Conservation (phyloP, 768 basidiomycete genomes). For the Serendipita sp. region DNA sequence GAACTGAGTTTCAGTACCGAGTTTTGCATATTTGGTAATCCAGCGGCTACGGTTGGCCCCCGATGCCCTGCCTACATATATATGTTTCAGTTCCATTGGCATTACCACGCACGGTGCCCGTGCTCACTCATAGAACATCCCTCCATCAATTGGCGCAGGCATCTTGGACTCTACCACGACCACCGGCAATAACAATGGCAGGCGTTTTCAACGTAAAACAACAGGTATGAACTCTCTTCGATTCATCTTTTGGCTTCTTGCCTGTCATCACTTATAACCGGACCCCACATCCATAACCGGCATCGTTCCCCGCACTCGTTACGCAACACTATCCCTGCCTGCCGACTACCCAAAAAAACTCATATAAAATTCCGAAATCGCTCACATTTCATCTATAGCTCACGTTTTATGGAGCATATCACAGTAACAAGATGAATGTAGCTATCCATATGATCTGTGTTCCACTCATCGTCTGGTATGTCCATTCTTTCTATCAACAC, state of each 20-base stretch:
- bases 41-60: no score
- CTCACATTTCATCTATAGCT: slow-evolving; percentile 30
- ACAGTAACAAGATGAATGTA: slow-evolving; percentile 67
- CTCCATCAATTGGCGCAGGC: no score
- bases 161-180: neutral
- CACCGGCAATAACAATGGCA: neutral
- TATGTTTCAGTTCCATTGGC: no score
- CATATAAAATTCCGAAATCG: neutral
- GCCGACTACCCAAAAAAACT: no score
- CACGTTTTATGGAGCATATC: slow-evolving; percentile 87
- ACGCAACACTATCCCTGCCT: neutral
- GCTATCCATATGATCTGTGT: slow-evolving; percentile 76
- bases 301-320: neutral
- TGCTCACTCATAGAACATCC: no score
- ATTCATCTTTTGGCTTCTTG: neutral
- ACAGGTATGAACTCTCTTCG: neutral
- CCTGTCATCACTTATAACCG: neutral
- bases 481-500: slow-evolving; percentile 5
- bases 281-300: neutral
- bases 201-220: slow-evolving; percentile 4
- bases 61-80: no score
- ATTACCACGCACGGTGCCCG: no score
- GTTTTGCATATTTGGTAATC: no score
- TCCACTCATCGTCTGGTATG: slow-evolving; percentile 66
- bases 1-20: no score